Percentiles rank a stretch among this genome's conserved stretches.
These are phyloP conservation scores for Pseudogymnoascus sp. DNA, from an alignment of 2,329 filamentous ascomycete genomes.

Conservation along the genomic window DNA sequence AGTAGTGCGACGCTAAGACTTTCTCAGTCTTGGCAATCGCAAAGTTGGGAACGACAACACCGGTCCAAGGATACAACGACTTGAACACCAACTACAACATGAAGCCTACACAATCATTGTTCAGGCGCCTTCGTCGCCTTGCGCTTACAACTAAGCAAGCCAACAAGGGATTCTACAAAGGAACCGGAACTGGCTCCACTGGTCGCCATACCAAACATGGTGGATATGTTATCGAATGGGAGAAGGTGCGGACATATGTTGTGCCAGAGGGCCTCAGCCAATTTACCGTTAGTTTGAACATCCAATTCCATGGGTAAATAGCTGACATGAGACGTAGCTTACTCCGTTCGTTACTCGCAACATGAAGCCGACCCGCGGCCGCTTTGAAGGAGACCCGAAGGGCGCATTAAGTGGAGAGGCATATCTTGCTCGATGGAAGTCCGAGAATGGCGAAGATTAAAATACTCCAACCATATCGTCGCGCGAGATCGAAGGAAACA, in stretches of 20 bases:
- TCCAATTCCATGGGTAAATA: background rate
- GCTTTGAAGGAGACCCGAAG: conserved; percentile 42
- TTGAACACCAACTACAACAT: conserved; percentile 34
- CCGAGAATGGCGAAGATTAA: conserved; percentile 49
- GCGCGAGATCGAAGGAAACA: background rate
- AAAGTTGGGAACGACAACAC: conserved; percentile 9
- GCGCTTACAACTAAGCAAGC: conserved; percentile 87
- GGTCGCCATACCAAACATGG: conserved; percentile 77
- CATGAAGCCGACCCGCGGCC: conserved; percentile 44
- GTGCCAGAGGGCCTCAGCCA: conserved; percentile 61
- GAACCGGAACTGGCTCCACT: conserved; percentile 80
- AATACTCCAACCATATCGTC: background rate
- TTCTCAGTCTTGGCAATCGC: conserved; percentile 6
- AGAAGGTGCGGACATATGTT: conserved; percentile 84
- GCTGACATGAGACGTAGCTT: conserved; percentile 44
- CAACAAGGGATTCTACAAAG: conserved; percentile 94
- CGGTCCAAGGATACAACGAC: background rate
- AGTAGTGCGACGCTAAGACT: conserved; percentile 5
- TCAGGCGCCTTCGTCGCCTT: conserved; percentile 63
- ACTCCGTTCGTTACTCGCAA: conserved; percentile 67
- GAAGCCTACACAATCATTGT: conserved; percentile 61
- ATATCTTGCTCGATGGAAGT: conserved; percentile 60
- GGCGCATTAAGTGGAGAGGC: conserved; percentile 54
- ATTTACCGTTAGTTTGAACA: conserved; percentile 55
- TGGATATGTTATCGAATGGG: conserved; percentile 74